Evolutionary conservation across 2,329 filamentous ascomycete genomes (phyloP).

Genomic region (Bretziella fagacearum): DNA sequence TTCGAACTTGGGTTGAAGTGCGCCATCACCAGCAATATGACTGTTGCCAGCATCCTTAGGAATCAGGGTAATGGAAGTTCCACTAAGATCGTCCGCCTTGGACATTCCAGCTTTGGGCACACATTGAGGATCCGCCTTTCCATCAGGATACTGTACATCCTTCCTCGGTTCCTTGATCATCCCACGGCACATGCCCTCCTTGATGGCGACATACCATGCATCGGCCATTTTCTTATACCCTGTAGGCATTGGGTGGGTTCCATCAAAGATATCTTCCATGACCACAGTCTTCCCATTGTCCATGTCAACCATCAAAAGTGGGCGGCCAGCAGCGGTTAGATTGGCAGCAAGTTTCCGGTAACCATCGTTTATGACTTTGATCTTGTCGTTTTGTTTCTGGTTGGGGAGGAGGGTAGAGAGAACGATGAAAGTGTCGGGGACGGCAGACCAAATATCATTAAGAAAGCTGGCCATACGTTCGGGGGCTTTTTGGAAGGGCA

Average conservation of each 20-base stretch:
- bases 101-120: constrained; percentile 2
- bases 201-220: constrained; percentile 22
- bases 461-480: constrained; percentile 16
- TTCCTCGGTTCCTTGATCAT: constrained; percentile 13
- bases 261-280: constrained; percentile 22
- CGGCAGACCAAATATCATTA: constrained; percentile 14
- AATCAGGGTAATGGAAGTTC: background rate
- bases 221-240: constrained; percentile 28
- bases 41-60: background rate
- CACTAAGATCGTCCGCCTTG: constrained; percentile 5
- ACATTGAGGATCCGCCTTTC: background rate
- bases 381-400: constrained; percentile 18
- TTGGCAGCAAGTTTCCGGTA: constrained; percentile 18
- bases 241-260: constrained; percentile 24
- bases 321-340: constrained; percentile 11
- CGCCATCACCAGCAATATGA: constrained; percentile 8
- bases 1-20: constrained; percentile 4
- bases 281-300: constrained; percentile 4
- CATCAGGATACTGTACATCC: constrained; percentile 8
- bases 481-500: constrained; percentile 3
- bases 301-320: constrained; percentile 16
- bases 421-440: constrained; percentile 15
- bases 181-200: constrained; percentile 17
- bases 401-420: constrained; percentile 17
- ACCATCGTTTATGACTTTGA: constrained; percentile 22